Conservation (phyloP, 2,329 filamentous ascomycete species). For the Apiospora aurea region DNA sequence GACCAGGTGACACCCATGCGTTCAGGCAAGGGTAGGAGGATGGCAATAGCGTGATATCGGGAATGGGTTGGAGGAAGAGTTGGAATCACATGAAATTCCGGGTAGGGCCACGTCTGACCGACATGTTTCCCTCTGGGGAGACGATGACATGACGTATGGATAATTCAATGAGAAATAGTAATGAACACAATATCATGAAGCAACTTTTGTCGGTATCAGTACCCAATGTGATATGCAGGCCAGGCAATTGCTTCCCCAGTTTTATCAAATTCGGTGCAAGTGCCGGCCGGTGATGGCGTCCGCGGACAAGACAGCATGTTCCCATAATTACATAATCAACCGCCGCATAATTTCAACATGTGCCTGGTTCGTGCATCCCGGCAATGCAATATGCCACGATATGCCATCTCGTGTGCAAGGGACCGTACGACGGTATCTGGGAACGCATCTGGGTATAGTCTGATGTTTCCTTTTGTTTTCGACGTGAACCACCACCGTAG, state of each 20-base stretch:
- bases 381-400: background rate
- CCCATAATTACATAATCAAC: background rate
- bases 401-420: background rate
- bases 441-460: conserved; percentile 5
- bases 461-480: background rate
- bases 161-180: background rate
- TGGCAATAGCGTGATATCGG: background rate
- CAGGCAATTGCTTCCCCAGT: background rate
- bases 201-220: background rate
- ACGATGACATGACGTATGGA: background rate
- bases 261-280: background rate
- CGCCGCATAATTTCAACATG: background rate
- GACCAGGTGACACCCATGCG: conserved; percentile 2
- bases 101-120: background rate
- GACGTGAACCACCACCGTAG: background rate
- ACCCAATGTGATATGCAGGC: background rate
- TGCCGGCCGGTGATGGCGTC: background rate
- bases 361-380: background rate
- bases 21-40: background rate
- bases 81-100: background rate
- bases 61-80: background rate
- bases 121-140: background rate
- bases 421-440: conserved; percentile 10
- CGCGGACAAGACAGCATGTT: background rate
- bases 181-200: background rate